Percentiles rank a stretch among this genome's conserved stretches.
phyloP scores from a whole-genome alignment of 257 asterid genomes.

The Haberlea rhodopensis region DNA sequence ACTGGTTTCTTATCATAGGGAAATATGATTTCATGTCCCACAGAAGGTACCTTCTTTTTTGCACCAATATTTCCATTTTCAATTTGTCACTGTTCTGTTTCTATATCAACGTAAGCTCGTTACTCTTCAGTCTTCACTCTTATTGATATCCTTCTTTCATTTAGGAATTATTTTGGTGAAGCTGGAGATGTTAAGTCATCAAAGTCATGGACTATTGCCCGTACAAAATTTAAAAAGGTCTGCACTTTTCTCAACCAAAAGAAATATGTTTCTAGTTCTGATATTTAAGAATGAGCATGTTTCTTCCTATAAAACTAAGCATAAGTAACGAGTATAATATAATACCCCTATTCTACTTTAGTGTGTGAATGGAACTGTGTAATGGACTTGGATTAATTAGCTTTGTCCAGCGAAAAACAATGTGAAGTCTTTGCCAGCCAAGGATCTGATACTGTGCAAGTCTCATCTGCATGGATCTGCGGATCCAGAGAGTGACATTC shows the following conservation, averaged over 20 bases:
- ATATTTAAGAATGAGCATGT: not conserved
- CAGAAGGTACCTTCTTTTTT: not conserved
- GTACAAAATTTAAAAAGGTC: conserved; percentile 55
- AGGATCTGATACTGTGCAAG: not conserved
- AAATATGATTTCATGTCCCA: conserved; percentile 6
- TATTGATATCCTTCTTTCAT: conserved; percentile 34
- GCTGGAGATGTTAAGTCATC: conserved; percentile 36
- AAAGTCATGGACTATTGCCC: conserved; percentile 57
- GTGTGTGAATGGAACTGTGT: not conserved
- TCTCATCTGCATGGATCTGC: not conserved
- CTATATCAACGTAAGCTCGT: not conserved
- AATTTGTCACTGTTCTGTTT: not conserved
- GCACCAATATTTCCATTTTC: conserved; percentile 8
- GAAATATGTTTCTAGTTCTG: not conserved
- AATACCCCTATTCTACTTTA: not conserved
- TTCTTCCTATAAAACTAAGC: not conserved
- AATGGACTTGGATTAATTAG: not conserved
- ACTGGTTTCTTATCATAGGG: conserved; percentile 6
- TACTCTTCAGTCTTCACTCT: conserved; percentile 7
- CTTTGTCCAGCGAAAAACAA: not conserved
- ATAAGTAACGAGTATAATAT: too few relatives aligned
- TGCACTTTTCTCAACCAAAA: conserved; percentile 23
- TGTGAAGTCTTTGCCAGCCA: not conserved
- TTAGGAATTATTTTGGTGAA: conserved; percentile 45
- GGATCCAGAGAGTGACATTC: not conserved